Evolutionary conservation across 495 filamentous ascomycete species (phyloP).

Genomic region (Delitschia confertaspora): DNA sequence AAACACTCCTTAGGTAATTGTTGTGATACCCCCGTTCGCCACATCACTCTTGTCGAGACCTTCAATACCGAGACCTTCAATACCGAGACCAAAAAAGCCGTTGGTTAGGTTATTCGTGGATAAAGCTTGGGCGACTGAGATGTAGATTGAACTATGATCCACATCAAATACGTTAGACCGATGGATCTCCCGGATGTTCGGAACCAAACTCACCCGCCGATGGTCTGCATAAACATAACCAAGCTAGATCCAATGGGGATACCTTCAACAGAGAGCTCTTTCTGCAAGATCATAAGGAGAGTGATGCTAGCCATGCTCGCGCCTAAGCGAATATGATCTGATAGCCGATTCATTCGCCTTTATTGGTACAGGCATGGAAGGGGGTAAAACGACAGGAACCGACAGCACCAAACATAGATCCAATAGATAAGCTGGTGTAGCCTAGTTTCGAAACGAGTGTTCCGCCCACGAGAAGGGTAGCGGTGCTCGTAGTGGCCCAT

Average conservation of each 20-base stretch:
- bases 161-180: no score
- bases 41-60: no score
- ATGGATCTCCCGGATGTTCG: no score
- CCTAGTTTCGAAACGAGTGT: neutral
- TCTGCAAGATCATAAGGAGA: neutral
- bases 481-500: neutral
- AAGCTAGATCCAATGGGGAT: neutral
- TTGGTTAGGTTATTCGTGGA: no score
- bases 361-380: neutral
- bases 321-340: slow-evolving; percentile 4
- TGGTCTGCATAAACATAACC: neutral
- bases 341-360: slow-evolving; percentile 2
- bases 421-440: neutral
- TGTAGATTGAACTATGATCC: no score
- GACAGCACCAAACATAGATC: neutral
- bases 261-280: neutral
- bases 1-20: no score
- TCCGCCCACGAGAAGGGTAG: neutral
- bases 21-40: no score
- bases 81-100: no score
- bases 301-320: neutral
- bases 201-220: neutral
- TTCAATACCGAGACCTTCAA: no score
- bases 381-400: neutral
- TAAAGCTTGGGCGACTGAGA: no score